Base-by-base conservation (phyloP, 306 rosid species). In the Vicia villosa region DNA sequence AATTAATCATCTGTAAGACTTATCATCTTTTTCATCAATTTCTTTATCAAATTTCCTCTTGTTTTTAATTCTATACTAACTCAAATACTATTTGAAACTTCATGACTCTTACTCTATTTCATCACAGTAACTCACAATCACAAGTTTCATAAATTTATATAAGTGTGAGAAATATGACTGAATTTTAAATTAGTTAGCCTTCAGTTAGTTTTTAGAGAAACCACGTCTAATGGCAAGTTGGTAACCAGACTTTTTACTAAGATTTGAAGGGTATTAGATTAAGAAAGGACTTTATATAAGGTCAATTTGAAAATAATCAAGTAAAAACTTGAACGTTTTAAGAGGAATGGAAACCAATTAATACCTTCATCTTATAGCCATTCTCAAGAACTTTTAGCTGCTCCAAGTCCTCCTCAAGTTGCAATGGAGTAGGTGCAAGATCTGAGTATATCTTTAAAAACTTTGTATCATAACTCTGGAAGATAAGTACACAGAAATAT, bases 341-440 rank as follows among this genome's bases (percentile, higher is more conserved):
- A 63, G 54, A 59, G 19, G 57, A 24, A 26, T 24, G 26, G 73
- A 73, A 50, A 12, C 21, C 64, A 9, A 26, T 13, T 13, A 32
- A 63, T 76, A 94, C 99, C 98, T 90, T 94, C 97, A 94, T 94
- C 80, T 82, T 94, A 81, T 94, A 94, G 69, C 98, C 99, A 74
- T 94, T 89, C 81, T 94, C 99, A 17, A 94, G 89, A 81, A 94
- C 97, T 79, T 94, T 94, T 50, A 94, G 96, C 80, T 94, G 99
- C 81, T 94, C 99, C 78, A 94, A 82, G 82, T 94, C 99, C 76
- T 94, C 99, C 79, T 94, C 96, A 8, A 94, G 87, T 81, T 94
- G 99, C 88, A 88, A 76, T 4, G 95, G 92, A 54, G 99, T 91
- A 7, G 97, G 84, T 68, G 80, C 62, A 77, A 94, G 97, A 69